These are phyloP conservation scores for Didymella arachidicola DNA, from an alignment of 2,329 filamentous ascomycete species.

Conservation along the genomic window DNA sequence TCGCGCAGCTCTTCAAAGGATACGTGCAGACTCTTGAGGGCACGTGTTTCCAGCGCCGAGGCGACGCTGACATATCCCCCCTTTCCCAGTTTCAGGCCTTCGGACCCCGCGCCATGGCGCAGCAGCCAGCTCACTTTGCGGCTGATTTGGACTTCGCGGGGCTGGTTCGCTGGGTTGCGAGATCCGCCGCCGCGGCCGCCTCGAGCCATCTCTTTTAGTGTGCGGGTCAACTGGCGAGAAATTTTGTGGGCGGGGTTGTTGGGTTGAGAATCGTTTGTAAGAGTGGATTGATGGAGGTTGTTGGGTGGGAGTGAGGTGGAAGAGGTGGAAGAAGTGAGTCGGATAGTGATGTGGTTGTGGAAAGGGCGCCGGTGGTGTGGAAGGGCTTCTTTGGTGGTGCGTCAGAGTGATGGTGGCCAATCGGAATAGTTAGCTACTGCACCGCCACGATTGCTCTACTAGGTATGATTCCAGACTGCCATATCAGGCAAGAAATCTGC, in stretches of 20 bases:
- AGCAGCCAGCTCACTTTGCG: constrained; percentile 63
- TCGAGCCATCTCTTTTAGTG: constrained; percentile 34
- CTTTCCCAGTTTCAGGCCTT: constrained; percentile 65
- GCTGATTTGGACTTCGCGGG: constrained; percentile 56
- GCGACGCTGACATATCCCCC: constrained; percentile 68
- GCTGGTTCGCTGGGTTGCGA: constrained; percentile 47
- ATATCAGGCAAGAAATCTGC: too few relatives aligned
- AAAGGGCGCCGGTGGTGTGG: constrained; percentile 12
- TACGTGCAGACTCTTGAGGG: constrained; percentile 73
- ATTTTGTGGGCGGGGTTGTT: constrained; percentile 24
- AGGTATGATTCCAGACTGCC: too few relatives aligned
- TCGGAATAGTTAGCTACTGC: neutral
- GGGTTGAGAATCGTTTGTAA: neutral
- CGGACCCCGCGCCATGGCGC: constrained; percentile 67
- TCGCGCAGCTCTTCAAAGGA: constrained; percentile 76
- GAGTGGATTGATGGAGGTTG: neutral
- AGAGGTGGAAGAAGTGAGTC: constrained; percentile 6
- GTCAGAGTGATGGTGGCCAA: constrained; percentile 8
- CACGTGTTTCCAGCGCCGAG: constrained; percentile 66
- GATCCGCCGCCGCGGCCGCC: constrained; percentile 48
- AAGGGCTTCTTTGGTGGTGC: constrained; percentile 1
- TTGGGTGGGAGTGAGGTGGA: neutral
- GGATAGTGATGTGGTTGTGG: constrained; percentile 2
- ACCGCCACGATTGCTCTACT: constrained; percentile 2
- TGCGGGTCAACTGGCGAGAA: constrained; percentile 25